Conservation (phyloP, 257 asterid species). For the Primulina tabacum region DNA sequence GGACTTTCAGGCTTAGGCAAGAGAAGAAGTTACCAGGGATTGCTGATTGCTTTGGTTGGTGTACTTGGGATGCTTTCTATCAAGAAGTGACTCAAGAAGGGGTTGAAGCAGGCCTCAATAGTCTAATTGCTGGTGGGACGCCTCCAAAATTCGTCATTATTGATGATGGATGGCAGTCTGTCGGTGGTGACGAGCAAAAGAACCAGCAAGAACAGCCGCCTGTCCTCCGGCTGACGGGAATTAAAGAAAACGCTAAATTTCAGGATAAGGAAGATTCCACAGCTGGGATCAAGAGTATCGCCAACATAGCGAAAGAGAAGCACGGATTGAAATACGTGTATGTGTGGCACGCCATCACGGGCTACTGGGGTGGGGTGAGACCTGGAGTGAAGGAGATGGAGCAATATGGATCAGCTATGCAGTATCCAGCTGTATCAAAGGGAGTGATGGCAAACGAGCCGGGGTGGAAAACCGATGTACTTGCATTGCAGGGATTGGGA, state of each 20-base stretch:
- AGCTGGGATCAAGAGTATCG: constrained; percentile 61
- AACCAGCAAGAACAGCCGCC: constrained; percentile 29
- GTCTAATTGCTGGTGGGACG: constrained; percentile 56
- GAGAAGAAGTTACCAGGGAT: constrained; percentile 77
- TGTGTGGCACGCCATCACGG: constrained; percentile 85
- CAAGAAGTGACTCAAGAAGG: constrained; percentile 85
- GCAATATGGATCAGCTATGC: constrained; percentile 56
- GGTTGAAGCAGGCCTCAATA: constrained; percentile 68
- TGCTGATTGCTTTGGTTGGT: constrained; percentile 81
- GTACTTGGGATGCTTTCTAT: constrained; percentile 91
- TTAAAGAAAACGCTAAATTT: constrained; percentile 69
- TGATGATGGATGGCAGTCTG: constrained; percentile 89
- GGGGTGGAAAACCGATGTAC: constrained; percentile 59
- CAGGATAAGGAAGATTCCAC: constrained; percentile 57
- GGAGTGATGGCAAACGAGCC: constrained; percentile 82
- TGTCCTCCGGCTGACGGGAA: constrained; percentile 60
- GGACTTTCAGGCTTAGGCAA: constrained; percentile 52
- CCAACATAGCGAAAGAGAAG: constrained; percentile 65
- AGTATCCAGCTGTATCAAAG: constrained; percentile 51
- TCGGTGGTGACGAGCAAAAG: constrained; percentile 37
- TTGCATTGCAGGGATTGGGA: constrained; percentile 79
- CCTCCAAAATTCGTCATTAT: constrained; percentile 81
- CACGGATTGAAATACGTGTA: constrained; percentile 66
- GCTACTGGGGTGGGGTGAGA: constrained; percentile 88
- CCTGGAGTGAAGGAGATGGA: constrained; percentile 71